Evolutionary conservation across 805 yeast species (phyloP).

Genomic region (Scheffersomyces spartinae): DNA sequence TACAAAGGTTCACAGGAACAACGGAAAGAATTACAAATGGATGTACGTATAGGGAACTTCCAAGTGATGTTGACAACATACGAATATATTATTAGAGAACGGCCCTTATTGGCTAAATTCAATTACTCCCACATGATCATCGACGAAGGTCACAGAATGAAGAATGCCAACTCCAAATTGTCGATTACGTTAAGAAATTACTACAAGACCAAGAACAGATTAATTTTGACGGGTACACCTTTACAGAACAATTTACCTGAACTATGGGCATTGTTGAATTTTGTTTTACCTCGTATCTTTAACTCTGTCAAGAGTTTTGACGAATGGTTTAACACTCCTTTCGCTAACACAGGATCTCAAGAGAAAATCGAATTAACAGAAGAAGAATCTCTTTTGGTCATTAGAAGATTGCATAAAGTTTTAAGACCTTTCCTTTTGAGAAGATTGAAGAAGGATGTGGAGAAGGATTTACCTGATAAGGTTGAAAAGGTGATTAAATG

Average conservation of each 20-base stretch:
- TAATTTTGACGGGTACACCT: slow-evolving; percentile 83
- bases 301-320: slow-evolving; percentile 79
- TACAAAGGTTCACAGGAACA: slow-evolving; percentile 72
- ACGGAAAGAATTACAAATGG: slow-evolving; percentile 54
- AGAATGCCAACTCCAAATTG: slow-evolving; percentile 63
- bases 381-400: slow-evolving; percentile 75
- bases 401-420: slow-evolving; percentile 78
- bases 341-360: slow-evolving; percentile 74
- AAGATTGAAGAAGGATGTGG: slow-evolving; percentile 80
- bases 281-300: slow-evolving; percentile 74
- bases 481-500: slow-evolving; percentile 76
- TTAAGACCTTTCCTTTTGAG: slow-evolving; percentile 75
- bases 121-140: slow-evolving; percentile 81
- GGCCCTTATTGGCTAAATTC: slow-evolving; percentile 55
- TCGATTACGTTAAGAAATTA: slow-evolving; percentile 60
- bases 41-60: slow-evolving; percentile 57
- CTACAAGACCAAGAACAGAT: slow-evolving; percentile 64
- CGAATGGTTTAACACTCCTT: slow-evolving; percentile 86
- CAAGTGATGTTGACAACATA: slow-evolving; percentile 71
- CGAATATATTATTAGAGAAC: slow-evolving; percentile 71
- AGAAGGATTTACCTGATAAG: slow-evolving; percentile 75
- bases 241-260: slow-evolving; percentile 78
- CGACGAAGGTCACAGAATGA: slow-evolving; percentile 88
- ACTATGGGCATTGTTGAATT: slow-evolving; percentile 74
- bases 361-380: slow-evolving; percentile 73